Base-by-base conservation (phyloP, 768 basidiomycete genomes). In the Mycena epipterygia region DNA sequence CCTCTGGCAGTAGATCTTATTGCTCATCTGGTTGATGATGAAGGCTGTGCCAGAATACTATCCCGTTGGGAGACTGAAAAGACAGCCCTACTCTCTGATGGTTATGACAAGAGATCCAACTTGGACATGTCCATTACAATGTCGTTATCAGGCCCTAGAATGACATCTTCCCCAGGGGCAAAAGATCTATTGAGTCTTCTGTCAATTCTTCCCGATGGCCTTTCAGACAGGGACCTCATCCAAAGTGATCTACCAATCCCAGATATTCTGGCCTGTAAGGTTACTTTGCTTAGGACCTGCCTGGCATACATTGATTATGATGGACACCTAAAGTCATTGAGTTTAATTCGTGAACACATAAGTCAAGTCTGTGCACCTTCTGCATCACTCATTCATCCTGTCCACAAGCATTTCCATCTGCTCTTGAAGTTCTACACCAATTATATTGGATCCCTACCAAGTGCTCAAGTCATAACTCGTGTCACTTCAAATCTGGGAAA, bases 1-100 rank as follows among this genome's bases (percentile, higher is more conserved):
- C 67, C 67, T 14, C 41, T 68, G 5, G 67, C 67, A 11, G 37
- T 68, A 8, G 49, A 57, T 27, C 67, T 68, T 19, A 32, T 68
- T n/a, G 59, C 67, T 17, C 58, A 52, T 39, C 21, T 60, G 42
- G 58, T 48, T 1, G 67, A 57, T 11, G 35, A 55, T 42, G 67
- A 68, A 23, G 51, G 67, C 25, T 60, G 51, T 30, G 19, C 48
- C 6, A 52, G 8, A 13, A 30, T 60, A 2, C 41, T 68, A 3
- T 12, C 37, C 12, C 67, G 59, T 0, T 68, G 67, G 67, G 37
- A 56, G 27, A 35, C 59, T 19, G 59, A 59, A 27, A 68, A 52
- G 29, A 68, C 58, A 2, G n/a, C 52, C 8, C 23, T 56, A 3
- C 59, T 68, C 5, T 68, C 67, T 1, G 51, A 61, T 32, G 67